These are phyloP conservation scores for Pseudogymnoascus sp. DNA, from an alignment of 2,329 filamentous ascomycete species.

Conservation along the genomic window DNA sequence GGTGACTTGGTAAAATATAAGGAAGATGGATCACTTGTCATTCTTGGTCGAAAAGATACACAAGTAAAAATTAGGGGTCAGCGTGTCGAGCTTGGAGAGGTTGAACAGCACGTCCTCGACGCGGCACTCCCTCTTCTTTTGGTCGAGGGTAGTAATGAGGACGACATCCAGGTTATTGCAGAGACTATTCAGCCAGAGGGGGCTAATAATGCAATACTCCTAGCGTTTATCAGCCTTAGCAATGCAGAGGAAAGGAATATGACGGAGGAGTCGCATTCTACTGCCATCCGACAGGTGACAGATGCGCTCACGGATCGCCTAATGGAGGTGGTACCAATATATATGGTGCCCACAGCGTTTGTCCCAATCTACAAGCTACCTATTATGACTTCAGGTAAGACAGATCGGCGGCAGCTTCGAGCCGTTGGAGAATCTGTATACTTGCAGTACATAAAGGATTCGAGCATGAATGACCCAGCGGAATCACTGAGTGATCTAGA, in stretches of 20 bases:
- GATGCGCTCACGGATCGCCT: slow-evolving; percentile 3
- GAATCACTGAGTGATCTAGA: neutral
- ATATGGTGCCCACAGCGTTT: slow-evolving; percentile 18
- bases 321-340: slow-evolving; percentile 11
- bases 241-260: neutral
- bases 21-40: slow-evolving; percentile 42
- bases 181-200: neutral
- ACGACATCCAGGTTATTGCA: neutral
- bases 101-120: slow-evolving; percentile 12
- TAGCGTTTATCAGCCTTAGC: neutral
- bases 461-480: slow-evolving; percentile 15
- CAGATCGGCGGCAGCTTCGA: slow-evolving; percentile 9
- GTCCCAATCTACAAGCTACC: slow-evolving; percentile 11
- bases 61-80: slow-evolving; percentile 46
- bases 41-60: slow-evolving; percentile 54
- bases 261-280: slow-evolving; percentile 8
- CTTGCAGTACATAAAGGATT: neutral
- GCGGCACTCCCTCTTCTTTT: slow-evolving; percentile 2
- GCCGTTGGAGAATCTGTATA: neutral
- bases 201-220: neutral
- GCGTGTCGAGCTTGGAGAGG: slow-evolving; percentile 18
- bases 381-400: slow-evolving; percentile 15
- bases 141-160: neutral
- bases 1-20: slow-evolving; percentile 51
- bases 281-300: neutral